A percentile compares a stretch with the other conserved stretches of the same genome.
Evolutionary conservation across 2,329 filamentous ascomycete species (phyloP).

Genomic region (Cercospora citrullina): DNA sequence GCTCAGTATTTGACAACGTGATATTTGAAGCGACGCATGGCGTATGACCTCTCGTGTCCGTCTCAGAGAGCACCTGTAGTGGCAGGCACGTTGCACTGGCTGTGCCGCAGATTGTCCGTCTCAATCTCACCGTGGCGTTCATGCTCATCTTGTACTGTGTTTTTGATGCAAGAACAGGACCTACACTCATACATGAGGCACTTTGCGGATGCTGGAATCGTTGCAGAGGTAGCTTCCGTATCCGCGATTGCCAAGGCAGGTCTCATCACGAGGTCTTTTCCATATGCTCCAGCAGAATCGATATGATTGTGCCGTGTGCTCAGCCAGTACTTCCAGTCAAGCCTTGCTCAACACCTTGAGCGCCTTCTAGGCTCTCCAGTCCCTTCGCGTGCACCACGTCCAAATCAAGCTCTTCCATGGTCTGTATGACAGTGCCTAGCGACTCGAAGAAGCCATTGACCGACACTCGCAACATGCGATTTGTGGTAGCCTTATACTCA

Average conservation of each 20-base stretch:
- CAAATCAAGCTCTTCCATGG: constrained; percentile 86
- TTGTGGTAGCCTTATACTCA: constrained; percentile 83
- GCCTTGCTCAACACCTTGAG: constrained; percentile 42
- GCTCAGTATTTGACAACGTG: neutral
- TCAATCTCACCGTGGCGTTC: neutral
- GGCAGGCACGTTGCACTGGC: neutral
- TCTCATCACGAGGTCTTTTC: neutral
- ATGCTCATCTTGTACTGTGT: neutral
- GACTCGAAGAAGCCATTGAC: constrained; percentile 97
- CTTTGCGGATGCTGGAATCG: neutral
- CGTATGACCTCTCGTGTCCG: neutral
- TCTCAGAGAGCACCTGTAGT: neutral
- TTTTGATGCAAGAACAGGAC: neutral
- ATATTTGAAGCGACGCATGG: neutral
- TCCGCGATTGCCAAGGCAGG: neutral
- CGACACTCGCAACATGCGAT: constrained; percentile 92
- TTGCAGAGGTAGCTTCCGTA: neutral
- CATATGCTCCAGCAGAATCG: neutral
- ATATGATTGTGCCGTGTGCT: neutral
- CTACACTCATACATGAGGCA: neutral
- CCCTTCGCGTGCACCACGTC: constrained; percentile 66
- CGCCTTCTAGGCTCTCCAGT: constrained; percentile 44
- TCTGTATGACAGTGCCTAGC: constrained; percentile 76
- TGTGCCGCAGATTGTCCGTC: neutral
- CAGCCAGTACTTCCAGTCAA: constrained; percentile 36